Evolutionary conservation across 2,329 filamentous ascomycete species (phyloP).

Genomic region (Passalora sequoiae): DNA sequence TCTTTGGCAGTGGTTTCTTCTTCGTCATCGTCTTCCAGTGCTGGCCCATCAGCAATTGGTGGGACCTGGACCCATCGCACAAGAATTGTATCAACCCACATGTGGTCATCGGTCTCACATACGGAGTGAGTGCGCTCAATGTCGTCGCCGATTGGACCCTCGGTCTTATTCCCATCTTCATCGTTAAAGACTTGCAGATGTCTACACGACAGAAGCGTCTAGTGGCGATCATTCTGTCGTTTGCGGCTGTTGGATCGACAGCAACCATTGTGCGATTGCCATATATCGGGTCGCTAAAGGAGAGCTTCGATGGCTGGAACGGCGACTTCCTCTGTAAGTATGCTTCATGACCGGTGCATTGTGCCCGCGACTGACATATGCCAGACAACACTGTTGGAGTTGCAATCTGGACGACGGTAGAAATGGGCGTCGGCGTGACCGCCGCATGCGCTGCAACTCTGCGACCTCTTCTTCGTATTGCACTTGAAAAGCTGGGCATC

Average conservation of each 20-base stretch:
- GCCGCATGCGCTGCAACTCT: conserved; percentile 48
- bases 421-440: conserved; percentile 33
- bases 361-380: too few species aligned
- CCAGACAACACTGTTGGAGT: conserved; percentile 39
- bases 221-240: conserved; percentile 36
- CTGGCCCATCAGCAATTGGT: conserved; percentile 49
- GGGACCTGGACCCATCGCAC: conserved; percentile 40
- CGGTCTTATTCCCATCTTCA: conserved; percentile 39
- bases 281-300: conserved; percentile 36
- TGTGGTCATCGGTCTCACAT: conserved; percentile 44
- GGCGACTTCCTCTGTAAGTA: conserved; percentile 41
- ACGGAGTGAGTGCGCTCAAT: conserved; percentile 33
- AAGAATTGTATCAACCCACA: conserved; percentile 41
- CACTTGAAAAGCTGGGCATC: conserved; percentile 15
- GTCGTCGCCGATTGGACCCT: conserved; percentile 41
- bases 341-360: too few species aligned
- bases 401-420: conserved; percentile 33
- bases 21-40: conserved; percentile 52
- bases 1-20: conserved; percentile 47
- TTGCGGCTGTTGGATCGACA: conserved; percentile 48
- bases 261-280: conserved; percentile 46
- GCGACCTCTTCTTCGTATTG: conserved; percentile 42
- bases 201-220: conserved; percentile 36
- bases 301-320: conserved; percentile 29
- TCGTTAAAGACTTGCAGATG: conserved; percentile 41